Evolutionary conservation across 192 early-diverging fungal genomes (phyloP), one percentile per base, ranked within the genome.

Genomic region (Coemansia sp.): DNA sequence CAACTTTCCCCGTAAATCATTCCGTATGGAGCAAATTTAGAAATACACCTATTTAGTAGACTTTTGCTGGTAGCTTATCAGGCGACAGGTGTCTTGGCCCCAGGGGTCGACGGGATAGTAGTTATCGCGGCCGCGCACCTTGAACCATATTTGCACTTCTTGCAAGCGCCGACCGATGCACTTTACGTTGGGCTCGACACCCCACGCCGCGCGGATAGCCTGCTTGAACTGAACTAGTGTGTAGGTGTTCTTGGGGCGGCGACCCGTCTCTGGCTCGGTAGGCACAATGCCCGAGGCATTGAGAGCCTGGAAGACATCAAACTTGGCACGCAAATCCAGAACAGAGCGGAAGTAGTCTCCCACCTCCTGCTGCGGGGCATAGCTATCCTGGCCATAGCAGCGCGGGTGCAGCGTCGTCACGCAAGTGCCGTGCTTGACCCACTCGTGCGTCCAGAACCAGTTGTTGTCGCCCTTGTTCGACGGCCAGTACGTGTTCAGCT

Each of bases 341-440:
- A 84, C 69, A 23, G 74, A 76, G 26, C 66, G 61, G 62, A 92
- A 87, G 50, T 88, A 92, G 57, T 83, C 85, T 55, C 69, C 66
- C 0, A 88, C 83, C 62, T 88, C 89, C 26, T 88, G 67, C 47
- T 85, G 62, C 42, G 80, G 61, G 20, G 41, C 53, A 35, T 84
- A 88, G 18, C 38, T 43, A 13, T 45, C 62, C 6, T 42, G 38
- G 16, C 31, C 67, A 62, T 84, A 87, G 83, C 91, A 93, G 3
- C 33, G 20, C 18, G 88, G 90, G 16, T 80, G 77, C 41, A 91
- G 68, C 1, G 89, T 91, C 2, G 85, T 82, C 8, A 90, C 85
- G 72, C 90, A 93, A 8, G 88, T 91, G 20, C 91, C 91, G 67
- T 93, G 91, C 83, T 93, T 93, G 82, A 68, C 72, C 88, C 88